A percentile compares a stretch with the other conserved stretches of the same genome.
phyloP scores from a whole-genome alignment of 805 yeast genomes.

The Sugiyamaella valdiviana region DNA sequence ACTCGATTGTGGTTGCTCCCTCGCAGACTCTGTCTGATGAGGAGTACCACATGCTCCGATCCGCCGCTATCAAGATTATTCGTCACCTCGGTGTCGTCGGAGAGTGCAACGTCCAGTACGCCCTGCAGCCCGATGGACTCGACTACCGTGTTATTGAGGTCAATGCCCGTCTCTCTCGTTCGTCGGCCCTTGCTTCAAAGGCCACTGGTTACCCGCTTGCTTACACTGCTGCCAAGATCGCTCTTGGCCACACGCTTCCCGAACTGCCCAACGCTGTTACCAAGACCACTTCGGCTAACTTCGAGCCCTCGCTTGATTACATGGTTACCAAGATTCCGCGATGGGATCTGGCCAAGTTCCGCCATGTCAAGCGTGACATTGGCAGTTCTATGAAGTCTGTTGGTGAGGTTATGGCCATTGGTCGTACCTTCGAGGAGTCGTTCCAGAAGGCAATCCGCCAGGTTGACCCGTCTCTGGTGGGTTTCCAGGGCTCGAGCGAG shows the following conservation, averaged over 20 bases:
- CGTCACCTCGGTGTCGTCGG: slow-evolving; percentile 98
- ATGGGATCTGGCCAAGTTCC: slow-evolving; percentile 96
- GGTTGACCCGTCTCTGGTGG: slow-evolving; percentile 83
- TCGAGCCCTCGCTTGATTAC: slow-evolving; percentile 95
- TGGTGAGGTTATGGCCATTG: slow-evolving; percentile 99
- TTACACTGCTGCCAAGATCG: slow-evolving; percentile 96
- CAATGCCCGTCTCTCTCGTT: slow-evolving; percentile 92
- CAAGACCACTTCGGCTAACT: slow-evolving; percentile 90
- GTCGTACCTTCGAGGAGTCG: slow-evolving; percentile 95
- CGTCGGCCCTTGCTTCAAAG: slow-evolving; percentile 96
- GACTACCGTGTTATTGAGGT: slow-evolving; percentile 97
- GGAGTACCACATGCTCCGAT: slow-evolving; percentile 95
- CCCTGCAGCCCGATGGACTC: slow-evolving; percentile 90
- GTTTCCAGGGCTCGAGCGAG: slow-evolving; percentile 73
- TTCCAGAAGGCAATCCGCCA: slow-evolving; percentile 97
- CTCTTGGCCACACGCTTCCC: slow-evolving; percentile 87
- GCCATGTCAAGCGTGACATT: slow-evolving; percentile 86
- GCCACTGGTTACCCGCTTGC: slow-evolving; percentile 99
- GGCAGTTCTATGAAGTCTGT: slow-evolving; percentile 98
- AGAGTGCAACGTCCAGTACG: slow-evolving; percentile 97
- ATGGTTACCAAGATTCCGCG: slow-evolving; percentile 96
- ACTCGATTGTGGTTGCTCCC: slow-evolving; percentile 97
- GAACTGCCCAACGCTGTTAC: slow-evolving; percentile 96
- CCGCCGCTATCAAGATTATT: slow-evolving; percentile 95
- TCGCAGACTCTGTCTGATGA: slow-evolving; percentile 96